phyloP scores from a whole-genome alignment of 176 grass and related monocot species.

The Oryza meyeriana region DNA sequence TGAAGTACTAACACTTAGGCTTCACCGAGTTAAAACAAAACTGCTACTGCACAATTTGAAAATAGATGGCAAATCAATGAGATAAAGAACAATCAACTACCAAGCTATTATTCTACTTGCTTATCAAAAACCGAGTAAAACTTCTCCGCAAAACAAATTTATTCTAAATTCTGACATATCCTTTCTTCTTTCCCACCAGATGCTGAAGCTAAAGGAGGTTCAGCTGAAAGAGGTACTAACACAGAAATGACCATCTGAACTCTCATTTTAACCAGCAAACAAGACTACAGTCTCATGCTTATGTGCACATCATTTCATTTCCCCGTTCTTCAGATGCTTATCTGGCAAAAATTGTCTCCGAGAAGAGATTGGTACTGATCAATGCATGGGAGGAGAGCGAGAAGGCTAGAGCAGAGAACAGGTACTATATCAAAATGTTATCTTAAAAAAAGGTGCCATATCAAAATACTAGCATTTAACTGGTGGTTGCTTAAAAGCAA shows the following conservation, averaged over 20 bases:
- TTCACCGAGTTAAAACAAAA: not conserved
- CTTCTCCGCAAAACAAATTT: not conserved
- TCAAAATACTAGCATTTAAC: not conserved
- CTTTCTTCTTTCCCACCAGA: slow-evolving; percentile 15
- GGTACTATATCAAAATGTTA: slow-evolving; percentile 31
- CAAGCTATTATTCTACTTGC: not conserved
- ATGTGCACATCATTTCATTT: not conserved
- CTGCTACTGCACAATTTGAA: not conserved
- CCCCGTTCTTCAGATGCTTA: slow-evolving; percentile 38
- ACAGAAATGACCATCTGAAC: not conserved
- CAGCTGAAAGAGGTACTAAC: slow-evolving; percentile 47
- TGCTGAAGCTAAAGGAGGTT: slow-evolving; percentile 22
- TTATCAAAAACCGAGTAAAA: not conserved
- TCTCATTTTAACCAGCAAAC: not conserved
- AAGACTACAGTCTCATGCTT: not conserved
- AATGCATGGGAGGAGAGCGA: slow-evolving; percentile 68
- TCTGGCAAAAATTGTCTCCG: slow-evolving; percentile 49
- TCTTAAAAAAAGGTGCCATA: not conserved
- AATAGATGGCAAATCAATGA: not conserved
- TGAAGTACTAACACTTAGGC: no score
- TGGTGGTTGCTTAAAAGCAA: slow-evolving; percentile 26
- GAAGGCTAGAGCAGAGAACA: slow-evolving; percentile 68
- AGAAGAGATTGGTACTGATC: slow-evolving; percentile 61
- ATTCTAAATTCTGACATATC: not conserved
- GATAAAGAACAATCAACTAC: no score